A percentile compares a stretch with the other conserved stretches of the same genome.
These are phyloP conservation scores for Coemansia guatemalensis DNA, from an alignment of 192 early-diverging fungal genomes.

Conservation along the genomic window DNA sequence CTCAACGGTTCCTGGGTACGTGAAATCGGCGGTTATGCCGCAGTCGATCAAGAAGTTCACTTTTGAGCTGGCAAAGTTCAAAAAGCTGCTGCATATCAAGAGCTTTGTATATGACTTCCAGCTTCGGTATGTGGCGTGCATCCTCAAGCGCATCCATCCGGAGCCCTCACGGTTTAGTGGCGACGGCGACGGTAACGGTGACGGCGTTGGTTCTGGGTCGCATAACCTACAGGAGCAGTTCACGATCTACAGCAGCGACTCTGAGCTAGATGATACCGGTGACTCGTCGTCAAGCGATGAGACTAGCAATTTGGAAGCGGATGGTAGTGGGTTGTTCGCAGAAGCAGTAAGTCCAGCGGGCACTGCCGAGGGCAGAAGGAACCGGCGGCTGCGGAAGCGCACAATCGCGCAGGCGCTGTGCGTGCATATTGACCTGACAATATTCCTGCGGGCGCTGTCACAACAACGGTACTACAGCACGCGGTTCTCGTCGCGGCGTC, in stretches of 20 bases:
- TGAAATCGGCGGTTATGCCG: constrained; percentile 40
- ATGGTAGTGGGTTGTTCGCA: neutral
- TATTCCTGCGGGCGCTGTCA: constrained; percentile 34
- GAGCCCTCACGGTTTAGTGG: neutral
- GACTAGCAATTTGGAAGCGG: constrained; percentile 19
- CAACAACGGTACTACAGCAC: constrained; percentile 55
- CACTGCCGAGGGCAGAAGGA: neutral
- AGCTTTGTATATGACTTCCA: constrained; percentile 57
- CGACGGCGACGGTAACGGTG: neutral
- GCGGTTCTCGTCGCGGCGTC: constrained; percentile 48
- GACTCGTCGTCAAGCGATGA: constrained; percentile 14
- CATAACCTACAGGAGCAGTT: constrained; percentile 6
- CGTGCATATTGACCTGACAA: constrained; percentile 44
- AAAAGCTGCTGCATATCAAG: constrained; percentile 53
- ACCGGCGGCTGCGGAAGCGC: neutral
- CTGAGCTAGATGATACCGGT: constrained; percentile 11
- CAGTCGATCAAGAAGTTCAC: constrained; percentile 51
- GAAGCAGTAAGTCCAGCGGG: constrained; percentile 3
- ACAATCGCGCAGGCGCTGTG: constrained; percentile 46
- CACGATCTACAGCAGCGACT: constrained; percentile 39
- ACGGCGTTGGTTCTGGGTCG: neutral
- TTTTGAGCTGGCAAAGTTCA: constrained; percentile 52
- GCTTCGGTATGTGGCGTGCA: constrained; percentile 46
- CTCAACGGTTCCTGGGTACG: constrained; percentile 48
- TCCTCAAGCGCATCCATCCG: constrained; percentile 26